Conservation (phyloP, 202 grass and related monocot species). For the Eragrostis tef region DNA sequence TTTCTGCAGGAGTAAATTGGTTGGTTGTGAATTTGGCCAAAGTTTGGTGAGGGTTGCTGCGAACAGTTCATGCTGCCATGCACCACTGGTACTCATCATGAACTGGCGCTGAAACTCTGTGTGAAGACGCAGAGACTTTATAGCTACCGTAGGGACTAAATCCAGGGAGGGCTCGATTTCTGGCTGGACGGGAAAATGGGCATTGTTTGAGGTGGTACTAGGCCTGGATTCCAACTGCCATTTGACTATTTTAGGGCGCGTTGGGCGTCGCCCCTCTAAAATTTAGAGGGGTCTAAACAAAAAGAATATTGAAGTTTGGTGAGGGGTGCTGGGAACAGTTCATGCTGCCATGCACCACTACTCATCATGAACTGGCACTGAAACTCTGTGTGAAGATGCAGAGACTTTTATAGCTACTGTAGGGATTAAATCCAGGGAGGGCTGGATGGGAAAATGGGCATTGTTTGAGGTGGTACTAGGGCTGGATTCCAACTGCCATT, state of each 20-base stretch:
- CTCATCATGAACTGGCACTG: background rate
- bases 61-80: constrained; percentile 11
- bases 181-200: background rate
- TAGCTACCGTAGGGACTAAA: background rate
- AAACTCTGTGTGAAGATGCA: constrained; percentile 27
- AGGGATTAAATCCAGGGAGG: background rate
- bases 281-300: no score
- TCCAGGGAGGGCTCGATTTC: background rate
- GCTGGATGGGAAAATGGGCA: background rate
- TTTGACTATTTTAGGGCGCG: no score
- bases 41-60: constrained; percentile 32
- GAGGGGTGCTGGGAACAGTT: constrained; percentile 23
- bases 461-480: constrained; percentile 9
- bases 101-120: constrained; percentile 14
- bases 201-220: constrained; percentile 6
- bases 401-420: background rate
- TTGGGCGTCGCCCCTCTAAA: no score
- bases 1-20: constrained; percentile 2
- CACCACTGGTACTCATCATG: background rate
- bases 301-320: no score
- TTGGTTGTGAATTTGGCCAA: constrained; percentile 28
- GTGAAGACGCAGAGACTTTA: constrained; percentile 4
- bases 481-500: background rate
- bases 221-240: background rate
- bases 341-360: background rate